phyloP scores from a whole-genome alignment of 164 flowering plant genomes.

The Litsea cubeba region DNA sequence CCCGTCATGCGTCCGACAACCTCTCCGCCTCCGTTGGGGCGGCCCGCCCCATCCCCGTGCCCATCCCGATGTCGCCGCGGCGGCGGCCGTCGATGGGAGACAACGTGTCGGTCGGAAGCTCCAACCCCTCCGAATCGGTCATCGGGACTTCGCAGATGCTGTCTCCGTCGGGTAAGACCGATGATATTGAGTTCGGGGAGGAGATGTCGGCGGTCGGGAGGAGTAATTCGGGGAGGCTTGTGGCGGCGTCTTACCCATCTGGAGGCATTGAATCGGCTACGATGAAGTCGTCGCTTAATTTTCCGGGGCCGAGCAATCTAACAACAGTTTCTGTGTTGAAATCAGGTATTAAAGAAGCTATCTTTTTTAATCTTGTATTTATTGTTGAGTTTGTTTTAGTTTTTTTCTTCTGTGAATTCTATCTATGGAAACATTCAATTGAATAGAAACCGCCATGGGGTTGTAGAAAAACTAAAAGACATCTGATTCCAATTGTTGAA shows the following conservation, averaged over 20 bases:
- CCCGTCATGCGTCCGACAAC: slow-evolving; percentile 54
- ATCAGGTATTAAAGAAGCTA: slow-evolving; percentile 13
- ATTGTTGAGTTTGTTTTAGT: neutral
- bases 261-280: slow-evolving; percentile 45
- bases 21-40: slow-evolving; percentile 15
- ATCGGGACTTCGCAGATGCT: slow-evolving; percentile 30
- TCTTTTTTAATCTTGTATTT: neutral
- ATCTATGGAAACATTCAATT: neutral
- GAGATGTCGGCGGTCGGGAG: slow-evolving; percentile 24
- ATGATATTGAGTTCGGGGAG: slow-evolving; percentile 42
- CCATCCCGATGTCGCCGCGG: slow-evolving; percentile 24
- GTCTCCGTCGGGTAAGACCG: slow-evolving; percentile 29
- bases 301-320: slow-evolving; percentile 19
- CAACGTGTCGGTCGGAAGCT: slow-evolving; percentile 47
- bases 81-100: slow-evolving; percentile 27
- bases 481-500: neutral
- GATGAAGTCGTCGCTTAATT: slow-evolving; percentile 13
- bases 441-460: neutral
- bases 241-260: slow-evolving; percentile 38
- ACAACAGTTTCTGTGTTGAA: slow-evolving; percentile 30
- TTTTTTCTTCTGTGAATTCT: neutral
- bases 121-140: slow-evolving; percentile 49
- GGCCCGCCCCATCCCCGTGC: slow-evolving; percentile 30
- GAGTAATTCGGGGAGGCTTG: slow-evolving; percentile 33
- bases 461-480: neutral